Evolutionary conservation across 1,284 basidiomycete genomes (phyloP), one percentile per base, ranked within the genome.

Genomic region (Trichosporon sp.): DNA sequence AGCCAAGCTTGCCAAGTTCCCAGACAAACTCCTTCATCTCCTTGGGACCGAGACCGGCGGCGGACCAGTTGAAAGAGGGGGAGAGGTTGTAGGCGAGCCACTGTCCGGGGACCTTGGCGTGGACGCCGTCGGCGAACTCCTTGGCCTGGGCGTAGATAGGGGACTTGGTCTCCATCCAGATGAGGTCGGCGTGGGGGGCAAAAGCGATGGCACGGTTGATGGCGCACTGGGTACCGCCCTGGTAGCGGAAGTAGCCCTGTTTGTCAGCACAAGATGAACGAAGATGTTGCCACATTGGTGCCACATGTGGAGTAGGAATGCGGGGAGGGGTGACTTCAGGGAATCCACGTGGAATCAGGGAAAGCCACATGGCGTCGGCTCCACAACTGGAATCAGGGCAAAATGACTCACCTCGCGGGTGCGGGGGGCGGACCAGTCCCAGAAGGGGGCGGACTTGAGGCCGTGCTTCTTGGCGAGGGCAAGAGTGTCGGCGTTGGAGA

Each of bases 141-240:
- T 89, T 89, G 40, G 96, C 97, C 85, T 99, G 96, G 0, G 90
- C 85, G 66, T 96, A 86, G 84, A 98, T 96, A n/a, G 96, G 96
- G 80, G 89, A 92, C 87, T 96, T 96, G 74, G 97, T 99, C 88
- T 99, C 96, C 94, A 97, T 96, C 94, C 94, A 95, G 75, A 96
- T 81, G 68, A 95, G 85, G 83, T 98, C 96, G 51, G 93, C 91
- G 84, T 96, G 94, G 1, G 94, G 95, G 26, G 94, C 94, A 80
- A 94, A 99, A 43, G 94, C 95, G 75, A 94, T 87, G 37, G 92
- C 92, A 73, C 96, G 93, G 86, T 93, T 92, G 82, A 99, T 89
- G 21, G 95, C 96, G 81, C 94, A 96, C 81, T 92, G 90, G 5
- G 96, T 99, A 16, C 96, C 96, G 73, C 96, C 96, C 84, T 95